These are phyloP conservation scores for Xylariaceae sp. DNA, from an alignment of 2,329 filamentous ascomycete genomes.

Conservation along the genomic window DNA sequence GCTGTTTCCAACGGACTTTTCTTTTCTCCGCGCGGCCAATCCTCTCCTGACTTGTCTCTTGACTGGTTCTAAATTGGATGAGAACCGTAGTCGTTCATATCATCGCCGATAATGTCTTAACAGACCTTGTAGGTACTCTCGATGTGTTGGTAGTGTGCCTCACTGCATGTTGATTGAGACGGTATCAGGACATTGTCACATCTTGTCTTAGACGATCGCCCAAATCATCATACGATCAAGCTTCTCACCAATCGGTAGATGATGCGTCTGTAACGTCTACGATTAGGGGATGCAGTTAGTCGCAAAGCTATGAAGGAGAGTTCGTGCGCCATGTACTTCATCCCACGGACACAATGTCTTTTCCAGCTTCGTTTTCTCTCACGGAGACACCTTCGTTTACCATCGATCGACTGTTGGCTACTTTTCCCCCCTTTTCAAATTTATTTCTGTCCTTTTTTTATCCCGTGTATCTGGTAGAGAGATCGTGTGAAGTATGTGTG, in stretches of 20 bases:
- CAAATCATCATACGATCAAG: no score
- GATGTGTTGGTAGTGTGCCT: conserved; percentile 3
- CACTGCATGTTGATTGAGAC: no score
- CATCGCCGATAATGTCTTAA: not conserved
- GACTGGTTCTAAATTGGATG: conserved; percentile 1
- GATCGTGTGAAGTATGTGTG: no score
- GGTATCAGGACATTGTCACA: no score
- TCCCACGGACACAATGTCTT: conserved; percentile 7
- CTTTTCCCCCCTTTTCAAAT: conserved; percentile 14
- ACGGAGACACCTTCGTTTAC: conserved; percentile 8
- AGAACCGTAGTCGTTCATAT: not conserved
- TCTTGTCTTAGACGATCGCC: no score
- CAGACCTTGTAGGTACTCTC: not conserved
- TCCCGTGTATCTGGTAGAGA: conserved; percentile 13
- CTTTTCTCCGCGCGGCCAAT: conserved; percentile 12
- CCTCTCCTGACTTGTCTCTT: conserved; percentile 1
- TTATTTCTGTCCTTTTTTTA: no score
- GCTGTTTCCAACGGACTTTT: conserved; percentile 17
- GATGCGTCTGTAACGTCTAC: no score
- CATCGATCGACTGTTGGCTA: conserved; percentile 18
- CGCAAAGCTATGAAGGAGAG: conserved; percentile 3
- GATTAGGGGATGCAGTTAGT: conserved; percentile 5
- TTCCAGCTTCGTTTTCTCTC: conserved; percentile 14
- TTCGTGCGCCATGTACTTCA: conserved; percentile 15
- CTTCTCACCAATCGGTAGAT: no score